phyloP scores from a whole-genome alignment of 2,329 filamentous ascomycete genomes.

The Domatiomyces globalis region DNA sequence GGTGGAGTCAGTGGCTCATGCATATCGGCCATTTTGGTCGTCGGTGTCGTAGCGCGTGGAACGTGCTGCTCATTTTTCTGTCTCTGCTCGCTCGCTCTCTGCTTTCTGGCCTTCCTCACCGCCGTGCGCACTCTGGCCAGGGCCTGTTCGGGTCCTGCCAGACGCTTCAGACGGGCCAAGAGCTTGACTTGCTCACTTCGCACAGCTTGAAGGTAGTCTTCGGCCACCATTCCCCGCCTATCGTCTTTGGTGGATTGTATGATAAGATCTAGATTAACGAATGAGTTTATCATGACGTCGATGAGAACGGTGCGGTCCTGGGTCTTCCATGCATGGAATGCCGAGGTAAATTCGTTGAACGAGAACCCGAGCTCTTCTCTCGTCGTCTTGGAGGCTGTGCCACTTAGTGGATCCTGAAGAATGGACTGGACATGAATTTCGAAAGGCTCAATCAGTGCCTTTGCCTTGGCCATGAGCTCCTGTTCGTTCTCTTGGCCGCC shows the following conservation, averaged over 20 bases:
- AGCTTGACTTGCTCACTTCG: slow-evolving; percentile 51
- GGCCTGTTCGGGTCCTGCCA: slow-evolving; percentile 47
- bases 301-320: slow-evolving; percentile 49
- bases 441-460: slow-evolving; percentile 37
- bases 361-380: slow-evolving; percentile 38
- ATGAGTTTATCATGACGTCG: slow-evolving; percentile 53
- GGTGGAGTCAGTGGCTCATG: slow-evolving; percentile 13
- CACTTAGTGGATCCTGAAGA: neutral
- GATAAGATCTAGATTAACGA: slow-evolving; percentile 51
- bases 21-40: slow-evolving; percentile 18
- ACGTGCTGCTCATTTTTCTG: slow-evolving; percentile 9
- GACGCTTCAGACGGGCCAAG: slow-evolving; percentile 46
- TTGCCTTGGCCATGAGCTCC: slow-evolving; percentile 47
- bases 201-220: slow-evolving; percentile 51
- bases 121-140: slow-evolving; percentile 46
- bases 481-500: slow-evolving; percentile 48
- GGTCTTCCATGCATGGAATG: slow-evolving; percentile 52
- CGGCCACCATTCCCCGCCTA: slow-evolving; percentile 45
- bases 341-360: slow-evolving; percentile 46
- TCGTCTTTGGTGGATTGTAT: slow-evolving; percentile 55
- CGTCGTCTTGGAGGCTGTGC: slow-evolving; percentile 1
- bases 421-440: slow-evolving; percentile 4
- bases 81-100: slow-evolving; percentile 10
- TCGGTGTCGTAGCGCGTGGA: slow-evolving; percentile 14
- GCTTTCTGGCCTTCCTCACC: slow-evolving; percentile 38